Evolutionary conservation across 2,329 filamentous ascomycete species (phyloP).

Genomic region (Colletotrichum gigasporum): DNA sequence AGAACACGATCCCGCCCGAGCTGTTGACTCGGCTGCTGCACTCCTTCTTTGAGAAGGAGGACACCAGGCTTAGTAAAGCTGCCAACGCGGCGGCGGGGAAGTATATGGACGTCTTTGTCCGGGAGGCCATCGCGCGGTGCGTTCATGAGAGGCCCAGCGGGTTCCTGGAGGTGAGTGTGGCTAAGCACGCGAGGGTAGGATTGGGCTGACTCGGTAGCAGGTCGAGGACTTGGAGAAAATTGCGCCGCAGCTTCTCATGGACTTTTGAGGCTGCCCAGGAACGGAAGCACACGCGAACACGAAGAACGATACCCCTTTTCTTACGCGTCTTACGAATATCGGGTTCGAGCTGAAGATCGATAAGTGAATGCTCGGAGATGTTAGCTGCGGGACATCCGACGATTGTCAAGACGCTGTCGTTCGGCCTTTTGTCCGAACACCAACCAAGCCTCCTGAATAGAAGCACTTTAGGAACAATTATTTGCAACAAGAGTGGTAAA

Average conservation of each 20-base stretch:
- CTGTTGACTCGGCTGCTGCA: slow-evolving; percentile 82
- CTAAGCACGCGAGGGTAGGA: background rate
- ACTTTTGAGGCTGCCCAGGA: slow-evolving; percentile 82
- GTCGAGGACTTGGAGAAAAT: slow-evolving; percentile 92
- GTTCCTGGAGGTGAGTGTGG: slow-evolving; percentile 75
- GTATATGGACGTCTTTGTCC: slow-evolving; percentile 91
- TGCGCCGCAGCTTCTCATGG: slow-evolving; percentile 84
- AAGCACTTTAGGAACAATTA: too few relatives aligned
- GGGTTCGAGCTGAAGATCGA: too few relatives aligned
- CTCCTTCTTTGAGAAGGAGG: slow-evolving; percentile 78
- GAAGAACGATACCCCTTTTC: too few relatives aligned
- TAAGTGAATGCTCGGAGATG: too few relatives aligned
- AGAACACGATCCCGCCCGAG: slow-evolving; percentile 72
- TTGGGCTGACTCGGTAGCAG: slow-evolving; percentile 49
- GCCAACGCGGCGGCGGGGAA: slow-evolving; percentile 81
- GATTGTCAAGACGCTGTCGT: too few relatives aligned
- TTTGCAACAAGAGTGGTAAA: too few relatives aligned
- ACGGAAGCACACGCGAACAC: too few relatives aligned
- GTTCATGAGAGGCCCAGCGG: slow-evolving; percentile 74
- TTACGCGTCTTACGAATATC: too few relatives aligned
- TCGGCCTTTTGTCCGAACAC: too few relatives aligned
- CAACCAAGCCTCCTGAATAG: too few relatives aligned
- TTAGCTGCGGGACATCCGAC: too few relatives aligned
- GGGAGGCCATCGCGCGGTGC: slow-evolving; percentile 85
- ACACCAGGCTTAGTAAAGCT: slow-evolving; percentile 78